phyloP scores from a whole-genome alignment of 2,329 filamentous ascomycete genomes.

The Pleoardoris graminearum region DNA sequence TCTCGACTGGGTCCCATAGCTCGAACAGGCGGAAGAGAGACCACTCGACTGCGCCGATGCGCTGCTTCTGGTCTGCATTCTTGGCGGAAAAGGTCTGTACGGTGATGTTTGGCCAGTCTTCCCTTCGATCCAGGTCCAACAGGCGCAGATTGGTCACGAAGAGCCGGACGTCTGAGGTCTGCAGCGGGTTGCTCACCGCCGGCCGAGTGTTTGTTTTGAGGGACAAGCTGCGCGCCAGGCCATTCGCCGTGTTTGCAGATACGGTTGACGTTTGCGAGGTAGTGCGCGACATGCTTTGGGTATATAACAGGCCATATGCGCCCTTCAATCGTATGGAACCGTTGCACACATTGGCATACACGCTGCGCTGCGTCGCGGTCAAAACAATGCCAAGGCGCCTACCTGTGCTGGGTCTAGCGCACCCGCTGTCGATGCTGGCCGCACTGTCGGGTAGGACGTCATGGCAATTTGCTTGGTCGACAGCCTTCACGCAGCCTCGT shows the following conservation, averaged over 20 bases:
- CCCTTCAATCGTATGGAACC: not conserved
- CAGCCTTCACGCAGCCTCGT: too few species aligned
- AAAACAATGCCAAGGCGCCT: slow-evolving; percentile 8
- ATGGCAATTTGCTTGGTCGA: too few species aligned
- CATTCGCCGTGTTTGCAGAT: slow-evolving; percentile 22
- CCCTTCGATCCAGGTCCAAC: slow-evolving; percentile 73
- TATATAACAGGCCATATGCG: slow-evolving; percentile 12
- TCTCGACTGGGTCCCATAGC: slow-evolving; percentile 78
- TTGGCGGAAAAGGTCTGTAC: slow-evolving; percentile 69
- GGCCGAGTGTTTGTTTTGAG: slow-evolving; percentile 38
- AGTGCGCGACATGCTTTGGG: slow-evolving; percentile 33
- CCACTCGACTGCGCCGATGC: slow-evolving; percentile 86
- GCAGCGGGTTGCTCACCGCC: slow-evolving; percentile 23
- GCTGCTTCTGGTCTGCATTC: slow-evolving; percentile 77
- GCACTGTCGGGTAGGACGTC: not conserved
- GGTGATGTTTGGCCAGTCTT: slow-evolving; percentile 81
- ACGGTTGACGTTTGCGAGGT: slow-evolving; percentile 28
- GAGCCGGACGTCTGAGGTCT: slow-evolving; percentile 48
- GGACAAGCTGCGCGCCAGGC: slow-evolving; percentile 32
- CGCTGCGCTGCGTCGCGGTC: too few species aligned
- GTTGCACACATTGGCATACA: too few species aligned
- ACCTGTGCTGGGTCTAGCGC: not conserved
- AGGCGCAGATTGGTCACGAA: slow-evolving; percentile 85
- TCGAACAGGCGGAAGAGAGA: slow-evolving; percentile 83
- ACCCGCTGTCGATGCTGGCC: slow-evolving; percentile 4